Conservation (phyloP, 352 stramenopile genomes). For the Globisporangium polare region DNA sequence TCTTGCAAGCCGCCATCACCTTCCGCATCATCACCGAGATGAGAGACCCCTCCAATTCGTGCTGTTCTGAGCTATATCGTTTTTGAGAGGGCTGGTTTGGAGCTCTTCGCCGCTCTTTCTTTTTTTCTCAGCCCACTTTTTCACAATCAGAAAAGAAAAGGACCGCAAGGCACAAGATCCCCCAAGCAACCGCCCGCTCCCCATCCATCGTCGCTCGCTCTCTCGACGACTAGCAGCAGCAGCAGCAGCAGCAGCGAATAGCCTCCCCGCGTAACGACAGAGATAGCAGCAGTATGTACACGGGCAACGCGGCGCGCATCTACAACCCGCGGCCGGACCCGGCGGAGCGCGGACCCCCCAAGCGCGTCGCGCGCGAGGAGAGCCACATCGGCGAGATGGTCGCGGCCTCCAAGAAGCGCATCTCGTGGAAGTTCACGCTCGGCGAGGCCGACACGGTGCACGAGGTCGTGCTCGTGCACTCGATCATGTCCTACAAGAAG, state of each 20-base stretch:
- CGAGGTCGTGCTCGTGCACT: constrained; percentile 77
- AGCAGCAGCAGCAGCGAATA: neutral
- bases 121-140: neutral
- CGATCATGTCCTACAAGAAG: constrained; percentile 87
- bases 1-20: no score
- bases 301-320: constrained; percentile 44
- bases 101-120: constrained; percentile 9
- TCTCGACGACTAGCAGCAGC: neutral
- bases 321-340: constrained; percentile 71
- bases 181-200: neutral
- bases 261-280: neutral
- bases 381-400: constrained; percentile 79
- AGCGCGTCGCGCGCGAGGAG: constrained; percentile 68
- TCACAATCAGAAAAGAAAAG: constrained; percentile 4
- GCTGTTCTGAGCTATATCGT: neutral
- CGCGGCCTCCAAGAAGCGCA: constrained; percentile 78
- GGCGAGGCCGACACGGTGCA: constrained; percentile 69
- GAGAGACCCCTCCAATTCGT: neutral
- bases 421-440: constrained; percentile 80
- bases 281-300: constrained; percentile 45
- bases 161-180: constrained; percentile 1
- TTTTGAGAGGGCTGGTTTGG: neutral
- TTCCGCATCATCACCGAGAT: neutral
- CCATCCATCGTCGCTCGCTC: no score
- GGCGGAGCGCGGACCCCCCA: constrained; percentile 60